Evolutionary conservation across 2,329 filamentous ascomycete species (phyloP), one percentile per base, ranked within the genome.

Genomic region (Aspergillus floridensis): DNA sequence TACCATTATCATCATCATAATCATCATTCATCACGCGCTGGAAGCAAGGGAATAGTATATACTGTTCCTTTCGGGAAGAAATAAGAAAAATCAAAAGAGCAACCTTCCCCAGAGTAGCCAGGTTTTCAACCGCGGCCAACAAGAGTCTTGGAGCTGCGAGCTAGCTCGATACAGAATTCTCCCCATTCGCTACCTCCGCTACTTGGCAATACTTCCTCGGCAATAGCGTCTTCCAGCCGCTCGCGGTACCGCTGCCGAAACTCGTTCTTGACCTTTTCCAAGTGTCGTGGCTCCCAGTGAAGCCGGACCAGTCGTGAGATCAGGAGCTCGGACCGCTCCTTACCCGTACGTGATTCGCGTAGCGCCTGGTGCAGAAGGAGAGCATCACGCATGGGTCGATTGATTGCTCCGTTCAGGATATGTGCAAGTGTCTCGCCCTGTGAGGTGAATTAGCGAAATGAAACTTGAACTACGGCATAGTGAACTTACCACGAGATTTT

Each of bases 381-480:
- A 3, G 93, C 92, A 74, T 98, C 95, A 57, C 95, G 91, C 63
- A 96, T 92, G 5, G 95, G 93, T 60, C 90, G 90, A 79, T 98
- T 98, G 79, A 98, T 96, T 59, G 96, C 88, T 69, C 95, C 95
- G 77, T 98, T 97, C 70, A 99, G 88, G 67, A 98, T 91, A 76
- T 98, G 95, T 0, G 92, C 91, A 41, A 98, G 86, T 21, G 96
- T 87, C 79, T 99, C 95, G 64, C 95, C 95, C 93, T 97, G 66
- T 7, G 57, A 35, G 19, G 31, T 12, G 2, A 7, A 31, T 68
- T 51, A 49, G 35, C 63, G 4, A 41, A 49, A 21, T 32, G 21
- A 24, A 50, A 38, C 11, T 31, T 12, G 2, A 22, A 19, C 41
- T 31, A n/a, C 38, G 35, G 54, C 11, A 3, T 24, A 24, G 49